Evolutionary conservation across 2,329 filamentous ascomycete genomes (phyloP), one percentile per base, ranked within the genome.

Genomic region (Beauveria rudraprayagi): DNA sequence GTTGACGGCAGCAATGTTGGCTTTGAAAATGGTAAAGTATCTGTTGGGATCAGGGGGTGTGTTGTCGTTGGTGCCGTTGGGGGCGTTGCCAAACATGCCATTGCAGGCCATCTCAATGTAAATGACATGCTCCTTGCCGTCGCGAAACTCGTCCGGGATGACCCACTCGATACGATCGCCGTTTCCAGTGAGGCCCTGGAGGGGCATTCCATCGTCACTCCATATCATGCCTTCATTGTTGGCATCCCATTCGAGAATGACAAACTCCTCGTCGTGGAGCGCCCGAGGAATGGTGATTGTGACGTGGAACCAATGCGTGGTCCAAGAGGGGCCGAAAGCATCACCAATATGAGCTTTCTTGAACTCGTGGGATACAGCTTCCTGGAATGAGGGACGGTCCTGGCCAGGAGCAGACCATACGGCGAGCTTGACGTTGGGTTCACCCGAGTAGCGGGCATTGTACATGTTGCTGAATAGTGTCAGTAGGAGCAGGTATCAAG

Each of bases 71-170:
- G 95, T 91, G 28, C 91, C 91, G 22, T 88, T 88, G 0, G 88
- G 82, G 0, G 92, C 89, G 72, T 96, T 96, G 67, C 94, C 94
- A 76, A 97, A 97, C 92, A 97, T 97, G 73, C 88, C 87, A 73
- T 99, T 99, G 77, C 94, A 97, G 22, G 94, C 94, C 90, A 97
- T 96, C 77, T 99, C 94, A 65, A 99, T 88, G 73, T 97, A 99
- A 68, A 99, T 90, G 19, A 82, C 85, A 72, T 97, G 92, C 69
- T 92, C 84, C 71, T 93, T 86, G 58, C 91, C 92, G 72, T 96
- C 90, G 64, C 90, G 84, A 76, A 90, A 96, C 17, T 80, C 79
- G 56, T 90, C 80, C 9, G 94, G 93, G 50, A 99, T 80, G 63
- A 96, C 85, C 92, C 93, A 99, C 75, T 97, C 92, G 17, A 87